Percentiles rank a stretch among this genome's conserved stretches.
phyloP scores from a whole-genome alignment of 177 flowering plant genomes.

The Vitis hybrid region DNA sequence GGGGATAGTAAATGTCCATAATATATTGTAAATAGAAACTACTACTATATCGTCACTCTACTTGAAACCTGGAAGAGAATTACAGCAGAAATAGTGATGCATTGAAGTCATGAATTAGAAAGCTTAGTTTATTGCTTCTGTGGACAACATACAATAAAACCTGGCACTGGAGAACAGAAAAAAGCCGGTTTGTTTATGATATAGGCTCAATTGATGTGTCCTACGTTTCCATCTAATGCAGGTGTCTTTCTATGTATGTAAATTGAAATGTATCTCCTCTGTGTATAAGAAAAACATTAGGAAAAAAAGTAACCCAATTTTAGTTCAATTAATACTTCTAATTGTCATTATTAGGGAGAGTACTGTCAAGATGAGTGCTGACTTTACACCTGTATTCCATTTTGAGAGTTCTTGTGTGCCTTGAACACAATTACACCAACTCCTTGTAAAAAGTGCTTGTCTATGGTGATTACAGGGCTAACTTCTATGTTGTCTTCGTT shows the following conservation, averaged over 20 bases:
- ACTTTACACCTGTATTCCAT: too few species aligned
- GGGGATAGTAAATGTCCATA: slow-evolving; percentile 1
- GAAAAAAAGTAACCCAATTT: not conserved
- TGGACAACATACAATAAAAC: not conserved
- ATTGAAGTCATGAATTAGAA: not conserved
- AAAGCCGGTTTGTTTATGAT: not conserved
- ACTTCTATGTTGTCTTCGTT: too few species aligned
- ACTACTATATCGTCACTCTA: not conserved
- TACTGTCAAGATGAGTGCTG: too few species aligned
- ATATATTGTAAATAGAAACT: slow-evolving; percentile 3
- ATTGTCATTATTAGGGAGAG: not conserved
- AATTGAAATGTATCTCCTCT: not conserved
- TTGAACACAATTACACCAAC: too few species aligned
- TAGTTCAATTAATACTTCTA: not conserved
- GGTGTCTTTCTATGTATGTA: not conserved
- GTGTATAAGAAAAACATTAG: not conserved
- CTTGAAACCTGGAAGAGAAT: not conserved
- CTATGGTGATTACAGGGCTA: too few species aligned
- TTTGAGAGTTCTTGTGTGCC: too few species aligned
- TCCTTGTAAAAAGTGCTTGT: too few species aligned
- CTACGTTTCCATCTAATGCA: not conserved
- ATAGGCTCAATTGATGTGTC: not conserved
- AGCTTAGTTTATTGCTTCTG: not conserved
- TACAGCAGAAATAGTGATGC: not conserved
- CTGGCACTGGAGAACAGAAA: not conserved